Percentiles rank a stretch among this genome's conserved stretches.
Evolutionary conservation across 2,329 filamentous ascomycete genomes (phyloP).

Genomic region (Amauroascus verrucosus): DNA sequence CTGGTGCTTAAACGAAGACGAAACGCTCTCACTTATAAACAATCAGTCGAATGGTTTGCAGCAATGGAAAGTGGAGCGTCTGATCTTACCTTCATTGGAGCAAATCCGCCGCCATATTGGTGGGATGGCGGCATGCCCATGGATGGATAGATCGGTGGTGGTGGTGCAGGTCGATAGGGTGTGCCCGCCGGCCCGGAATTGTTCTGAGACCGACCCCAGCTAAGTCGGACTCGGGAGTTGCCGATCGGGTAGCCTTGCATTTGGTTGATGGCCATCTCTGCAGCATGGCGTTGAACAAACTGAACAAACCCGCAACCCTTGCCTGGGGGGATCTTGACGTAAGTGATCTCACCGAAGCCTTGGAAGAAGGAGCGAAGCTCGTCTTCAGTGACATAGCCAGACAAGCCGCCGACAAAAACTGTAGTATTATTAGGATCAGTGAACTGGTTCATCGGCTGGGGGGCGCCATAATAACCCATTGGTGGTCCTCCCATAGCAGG

Average conservation of each 20-base stretch:
- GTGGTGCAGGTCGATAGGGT: conserved; percentile 88
- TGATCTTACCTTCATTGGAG: conserved; percentile 52
- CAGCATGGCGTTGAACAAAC: conserved; percentile 96
- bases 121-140: conserved; percentile 58
- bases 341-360: conserved; percentile 97
- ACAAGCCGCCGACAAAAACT: conserved; percentile 93
- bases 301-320: conserved; percentile 99
- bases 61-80: background rate
- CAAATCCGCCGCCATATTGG: conserved; percentile 53
- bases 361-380: conserved; percentile 99
- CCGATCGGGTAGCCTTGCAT: conserved; percentile 99
- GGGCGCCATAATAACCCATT: conserved; percentile 57
- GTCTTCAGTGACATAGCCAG: conserved; percentile 96
- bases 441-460: conserved; percentile 96
- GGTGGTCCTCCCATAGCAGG: conserved; percentile 53
- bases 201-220: conserved; percentile 97
- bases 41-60: conserved; percentile 17
- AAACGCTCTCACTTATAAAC: conserved; percentile 29
- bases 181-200: conserved; percentile 95
- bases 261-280: conserved; percentile 99
- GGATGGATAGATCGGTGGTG: conserved; percentile 60
- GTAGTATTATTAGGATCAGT: conserved; percentile 99
- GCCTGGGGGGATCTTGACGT: conserved; percentile 98
- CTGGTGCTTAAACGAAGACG: conserved; percentile 32
- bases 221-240: conserved; percentile 93